Percentiles rank a stretch among this genome's conserved stretches.
Conservation (phyloP, 768 basidiomycete species). For the Scleroderma bovista region DNA sequence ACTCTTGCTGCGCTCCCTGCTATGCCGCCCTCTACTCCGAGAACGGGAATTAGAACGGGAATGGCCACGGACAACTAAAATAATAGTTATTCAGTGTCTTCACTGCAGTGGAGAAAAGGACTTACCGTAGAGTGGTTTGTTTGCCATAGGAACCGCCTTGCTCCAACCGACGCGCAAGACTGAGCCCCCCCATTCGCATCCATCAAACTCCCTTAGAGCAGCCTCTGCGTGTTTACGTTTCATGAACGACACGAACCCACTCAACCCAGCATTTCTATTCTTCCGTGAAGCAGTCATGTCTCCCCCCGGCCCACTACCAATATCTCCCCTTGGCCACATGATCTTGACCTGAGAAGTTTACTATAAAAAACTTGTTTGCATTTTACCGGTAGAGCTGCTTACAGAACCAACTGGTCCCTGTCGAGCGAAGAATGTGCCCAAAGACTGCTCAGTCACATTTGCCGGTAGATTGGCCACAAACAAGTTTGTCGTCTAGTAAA, state of each 20-base stretch:
- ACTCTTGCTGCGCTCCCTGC: slow-evolving; percentile 21
- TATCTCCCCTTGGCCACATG: slow-evolving; percentile 96
- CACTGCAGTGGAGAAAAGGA: background rate
- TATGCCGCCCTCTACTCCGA: slow-evolving; percentile 22
- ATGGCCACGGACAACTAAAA: slow-evolving; percentile 18
- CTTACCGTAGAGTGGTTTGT: slow-evolving; percentile 77
- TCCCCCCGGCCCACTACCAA: slow-evolving; percentile 57
- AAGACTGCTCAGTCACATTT: slow-evolving; percentile 75
- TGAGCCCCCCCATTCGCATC: slow-evolving; percentile 91
- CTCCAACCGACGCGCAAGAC: slow-evolving; percentile 92
- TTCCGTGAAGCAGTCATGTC: slow-evolving; percentile 72
- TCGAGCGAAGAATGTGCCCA: slow-evolving; percentile 90
- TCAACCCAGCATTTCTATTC: slow-evolving; percentile 70
- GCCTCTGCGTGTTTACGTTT: slow-evolving; percentile 85
- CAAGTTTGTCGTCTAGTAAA: slow-evolving; percentile 79
- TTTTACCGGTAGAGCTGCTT: slow-evolving; percentile 20
- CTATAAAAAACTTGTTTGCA: background rate
- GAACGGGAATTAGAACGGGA: slow-evolving; percentile 33
- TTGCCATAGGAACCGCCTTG: slow-evolving; percentile 86
- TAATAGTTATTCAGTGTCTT: background rate
- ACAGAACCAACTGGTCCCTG: slow-evolving; percentile 92
- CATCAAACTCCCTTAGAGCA: slow-evolving; percentile 86
- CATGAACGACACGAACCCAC: slow-evolving; percentile 98
- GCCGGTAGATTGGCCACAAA: slow-evolving; percentile 93
- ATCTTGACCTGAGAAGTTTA: slow-evolving; percentile 67